Evolutionary conservation across 495 filamentous ascomycete genomes (phyloP), one percentile per base, ranked within the genome.

Genomic region (Tuber magnatum): DNA sequence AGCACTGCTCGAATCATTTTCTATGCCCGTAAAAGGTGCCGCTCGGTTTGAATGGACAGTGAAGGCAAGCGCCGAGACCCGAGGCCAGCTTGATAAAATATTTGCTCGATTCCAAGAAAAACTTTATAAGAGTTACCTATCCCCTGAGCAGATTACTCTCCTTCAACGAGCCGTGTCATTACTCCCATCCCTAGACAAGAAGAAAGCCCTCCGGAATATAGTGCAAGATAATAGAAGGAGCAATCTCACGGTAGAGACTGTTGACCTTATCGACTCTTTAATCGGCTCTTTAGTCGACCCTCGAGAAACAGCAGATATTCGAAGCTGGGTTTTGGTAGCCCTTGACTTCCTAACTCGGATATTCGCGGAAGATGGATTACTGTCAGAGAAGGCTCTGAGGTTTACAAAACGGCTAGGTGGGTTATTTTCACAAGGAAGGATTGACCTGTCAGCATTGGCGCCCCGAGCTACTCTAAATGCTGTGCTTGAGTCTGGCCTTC

Each of bases 261-360:
- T 76, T 8, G 32, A 46, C 35, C 77, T 83, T 35, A 70, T 83
- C 46, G 74, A 69, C 40, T 69, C 72, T 24, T 71, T 83, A 48
- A 38, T 81, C 8, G 74, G 68, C 40, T 71, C 72, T 24, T 71
- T 83, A 42, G 28, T 81, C 12, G 40, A 76, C 18, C 3, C 56
- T 35, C 61, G 41, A 22, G 73, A 75, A 61, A 46, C 65, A 18
- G 28, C 68, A 3, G 79, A 81, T 73, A 72, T 81, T 69, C 81
- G 75, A 14, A 71, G 51, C 20, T 82, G 81, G 81, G 51, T 81
- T 43, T 76, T 82, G 28, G 72, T 81, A 68, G 76, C 73, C 16
- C 76, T 82, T 70, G 79, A 79, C 70, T 71, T 81, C 48, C 61
- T 83, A 40, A 83, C 81, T 61, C 76, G 81, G 32, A 76, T 76